phyloP scores from a whole-genome alignment of 2,329 filamentous ascomycete species.

The Alternaria burnsii region DNA sequence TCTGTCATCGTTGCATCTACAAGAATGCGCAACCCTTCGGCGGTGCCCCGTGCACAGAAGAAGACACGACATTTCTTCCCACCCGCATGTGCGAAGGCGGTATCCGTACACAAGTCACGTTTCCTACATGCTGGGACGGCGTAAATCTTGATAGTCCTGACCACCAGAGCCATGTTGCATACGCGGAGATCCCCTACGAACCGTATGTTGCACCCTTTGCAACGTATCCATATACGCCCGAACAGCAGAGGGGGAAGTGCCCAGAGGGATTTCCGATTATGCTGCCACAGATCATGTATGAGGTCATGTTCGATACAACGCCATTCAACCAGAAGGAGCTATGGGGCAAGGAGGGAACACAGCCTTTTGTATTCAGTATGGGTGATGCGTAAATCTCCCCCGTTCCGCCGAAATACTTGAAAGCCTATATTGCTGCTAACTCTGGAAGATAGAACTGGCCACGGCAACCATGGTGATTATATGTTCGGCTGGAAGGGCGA shows the following conservation, averaged over 20 bases:
- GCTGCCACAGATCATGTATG: conserved; percentile 58
- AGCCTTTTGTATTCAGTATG: conserved; percentile 44
- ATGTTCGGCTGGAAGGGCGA: conserved; percentile 44
- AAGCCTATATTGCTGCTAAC: background rate
- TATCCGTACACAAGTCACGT: conserved; percentile 56
- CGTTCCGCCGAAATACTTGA: background rate
- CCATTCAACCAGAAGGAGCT: conserved; percentile 37
- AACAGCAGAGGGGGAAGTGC: conserved; percentile 48
- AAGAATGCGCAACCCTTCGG: conserved; percentile 43
- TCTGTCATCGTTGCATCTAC: conserved; percentile 45
- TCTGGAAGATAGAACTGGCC: conserved; percentile 32
- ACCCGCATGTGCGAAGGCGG: conserved; percentile 54
- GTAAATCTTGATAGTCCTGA: conserved; percentile 61
- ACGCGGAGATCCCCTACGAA: conserved; percentile 45
- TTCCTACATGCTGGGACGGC: conserved; percentile 62
- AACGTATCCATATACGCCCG: conserved; percentile 30
- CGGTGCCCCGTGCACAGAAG: conserved; percentile 49
- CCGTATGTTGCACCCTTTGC: conserved; percentile 32
- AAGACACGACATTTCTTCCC: conserved; percentile 50
- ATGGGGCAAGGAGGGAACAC: conserved; percentile 38
- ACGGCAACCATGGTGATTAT: conserved; percentile 38
- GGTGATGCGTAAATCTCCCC: conserved; percentile 38
- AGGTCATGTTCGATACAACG: conserved; percentile 57
- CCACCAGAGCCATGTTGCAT: conserved; percentile 63
- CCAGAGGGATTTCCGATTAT: conserved; percentile 54